Evolutionary conservation across 495 filamentous ascomycete genomes (phyloP).

Genomic region (Annulohypoxylon stygium): DNA sequence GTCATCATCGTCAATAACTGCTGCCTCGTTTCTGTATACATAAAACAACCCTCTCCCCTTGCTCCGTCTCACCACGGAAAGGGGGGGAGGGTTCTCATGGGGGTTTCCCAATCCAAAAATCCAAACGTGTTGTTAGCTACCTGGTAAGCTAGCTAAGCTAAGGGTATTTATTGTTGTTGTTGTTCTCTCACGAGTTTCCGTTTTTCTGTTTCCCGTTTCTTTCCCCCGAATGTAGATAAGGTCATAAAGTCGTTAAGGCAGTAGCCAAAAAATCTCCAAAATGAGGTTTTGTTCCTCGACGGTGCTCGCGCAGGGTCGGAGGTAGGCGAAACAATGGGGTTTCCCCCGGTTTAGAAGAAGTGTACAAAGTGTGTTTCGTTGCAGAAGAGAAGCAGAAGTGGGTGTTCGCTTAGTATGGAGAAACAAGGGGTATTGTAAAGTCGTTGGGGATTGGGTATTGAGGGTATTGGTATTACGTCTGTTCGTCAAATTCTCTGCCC

Average conservation of each 20-base stretch:
- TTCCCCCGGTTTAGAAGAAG: slow-evolving; percentile 33
- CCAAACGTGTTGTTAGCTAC: neutral
- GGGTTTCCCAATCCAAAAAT: slow-evolving; percentile 30
- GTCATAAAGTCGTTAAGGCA: slow-evolving; percentile 47
- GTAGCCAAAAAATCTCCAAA: slow-evolving; percentile 8
- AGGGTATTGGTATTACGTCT: slow-evolving; percentile 24
- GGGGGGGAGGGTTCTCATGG: neutral
- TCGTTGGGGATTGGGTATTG: neutral
- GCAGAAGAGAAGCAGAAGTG: slow-evolving; percentile 19
- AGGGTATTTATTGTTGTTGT: slow-evolving; percentile 11
- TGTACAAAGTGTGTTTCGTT: slow-evolving; percentile 30
- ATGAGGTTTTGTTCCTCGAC: neutral
- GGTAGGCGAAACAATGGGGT: slow-evolving; percentile 26
- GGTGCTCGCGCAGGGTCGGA: slow-evolving; percentile 35
- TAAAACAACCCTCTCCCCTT: slow-evolving; percentile 30
- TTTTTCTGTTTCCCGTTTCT: slow-evolving; percentile 25
- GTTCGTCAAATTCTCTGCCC: slow-evolving; percentile 30
- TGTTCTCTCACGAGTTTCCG: slow-evolving; percentile 7
- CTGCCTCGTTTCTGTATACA: slow-evolving; percentile 45
- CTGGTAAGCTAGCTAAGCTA: slow-evolving; percentile 13
- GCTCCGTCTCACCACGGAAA: slow-evolving; percentile 42
- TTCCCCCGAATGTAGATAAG: slow-evolving; percentile 15
- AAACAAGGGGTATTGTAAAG: neutral
- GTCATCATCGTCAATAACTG: slow-evolving; percentile 35
- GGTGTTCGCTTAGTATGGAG: slow-evolving; percentile 17